Evolutionary conservation across 163 green algal genomes (phyloP).

Genomic region (Volvox carteri): DNA sequence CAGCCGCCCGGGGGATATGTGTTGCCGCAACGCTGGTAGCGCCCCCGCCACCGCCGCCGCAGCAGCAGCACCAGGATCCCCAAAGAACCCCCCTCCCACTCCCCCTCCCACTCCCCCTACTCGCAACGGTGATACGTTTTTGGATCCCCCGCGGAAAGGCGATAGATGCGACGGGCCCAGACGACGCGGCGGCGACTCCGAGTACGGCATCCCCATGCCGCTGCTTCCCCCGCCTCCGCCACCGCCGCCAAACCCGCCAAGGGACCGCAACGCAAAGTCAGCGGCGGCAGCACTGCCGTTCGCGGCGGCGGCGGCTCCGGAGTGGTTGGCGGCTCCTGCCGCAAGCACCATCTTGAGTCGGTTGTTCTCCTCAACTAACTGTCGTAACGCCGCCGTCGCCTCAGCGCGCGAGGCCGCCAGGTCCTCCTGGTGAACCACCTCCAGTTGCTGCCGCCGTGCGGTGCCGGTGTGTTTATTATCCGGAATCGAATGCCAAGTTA

Average conservation of each 20-base stretch:
- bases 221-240: not conserved
- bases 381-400: conserved; percentile 18
- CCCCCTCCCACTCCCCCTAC: not conserved
- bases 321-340: not conserved
- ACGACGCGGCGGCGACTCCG: not conserved
- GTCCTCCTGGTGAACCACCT: conserved; percentile 42
- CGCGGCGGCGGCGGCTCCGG: not conserved
- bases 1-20: not conserved
- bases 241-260: not conserved
- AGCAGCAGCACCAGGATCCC: too few relatives aligned
- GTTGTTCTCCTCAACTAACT: conserved; percentile 54
- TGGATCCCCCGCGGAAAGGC: not conserved
- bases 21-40: too few relatives aligned
- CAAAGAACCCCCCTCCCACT: too few relatives aligned
- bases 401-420: conserved; percentile 24
- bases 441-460: not conserved
- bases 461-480: too few relatives aligned
- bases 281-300: not conserved
- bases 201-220: not conserved
- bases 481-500: too few relatives aligned
- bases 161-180: not conserved
- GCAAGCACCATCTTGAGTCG: conserved; percentile 34
- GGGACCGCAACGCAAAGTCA: not conserved
- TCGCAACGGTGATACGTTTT: not conserved
- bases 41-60: too few relatives aligned